Conservation (phyloP, 331 rosid species). For the Acacia concinna region DNA sequence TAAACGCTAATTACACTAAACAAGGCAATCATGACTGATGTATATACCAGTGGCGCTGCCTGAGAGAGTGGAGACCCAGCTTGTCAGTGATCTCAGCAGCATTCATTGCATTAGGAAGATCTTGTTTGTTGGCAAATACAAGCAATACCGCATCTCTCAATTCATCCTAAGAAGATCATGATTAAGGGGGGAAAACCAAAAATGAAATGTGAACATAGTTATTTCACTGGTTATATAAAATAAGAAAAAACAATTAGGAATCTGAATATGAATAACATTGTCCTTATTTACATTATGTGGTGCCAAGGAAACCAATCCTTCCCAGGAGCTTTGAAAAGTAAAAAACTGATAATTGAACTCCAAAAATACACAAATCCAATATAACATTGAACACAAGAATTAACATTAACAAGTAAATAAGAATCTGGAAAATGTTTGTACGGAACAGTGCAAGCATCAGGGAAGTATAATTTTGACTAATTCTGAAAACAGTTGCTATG, state of each 20-base stretch:
- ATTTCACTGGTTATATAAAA: conserved; percentile 3
- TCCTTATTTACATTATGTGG: conserved; percentile 11
- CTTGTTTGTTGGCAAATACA: conserved; percentile 99
- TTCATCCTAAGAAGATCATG: conserved; percentile 74
- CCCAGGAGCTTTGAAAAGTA: not conserved
- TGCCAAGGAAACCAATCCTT: not conserved
- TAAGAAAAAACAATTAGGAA: not conserved
- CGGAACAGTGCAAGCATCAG: not conserved
- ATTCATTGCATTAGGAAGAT: conserved; percentile 99
- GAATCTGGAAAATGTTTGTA: not conserved
- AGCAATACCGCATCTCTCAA: conserved; percentile 97
- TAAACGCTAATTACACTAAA: not conserved
- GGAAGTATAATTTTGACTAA: not conserved
- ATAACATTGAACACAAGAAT: not conserved
- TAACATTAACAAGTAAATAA: not conserved
- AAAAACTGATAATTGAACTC: not conserved
- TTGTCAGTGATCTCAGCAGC: conserved; percentile 99
- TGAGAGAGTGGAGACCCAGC: conserved; percentile 98
- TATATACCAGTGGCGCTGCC: conserved; percentile 97
- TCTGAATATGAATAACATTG: not conserved
- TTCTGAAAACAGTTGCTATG: not conserved
- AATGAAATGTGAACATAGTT: not conserved
- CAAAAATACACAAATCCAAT: not conserved
- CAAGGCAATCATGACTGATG: not conserved
- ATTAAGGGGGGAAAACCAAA: not conserved